Evolutionary conservation across 331 rosid species (phyloP).

Genomic region (Stylosanthes scabra): DNA sequence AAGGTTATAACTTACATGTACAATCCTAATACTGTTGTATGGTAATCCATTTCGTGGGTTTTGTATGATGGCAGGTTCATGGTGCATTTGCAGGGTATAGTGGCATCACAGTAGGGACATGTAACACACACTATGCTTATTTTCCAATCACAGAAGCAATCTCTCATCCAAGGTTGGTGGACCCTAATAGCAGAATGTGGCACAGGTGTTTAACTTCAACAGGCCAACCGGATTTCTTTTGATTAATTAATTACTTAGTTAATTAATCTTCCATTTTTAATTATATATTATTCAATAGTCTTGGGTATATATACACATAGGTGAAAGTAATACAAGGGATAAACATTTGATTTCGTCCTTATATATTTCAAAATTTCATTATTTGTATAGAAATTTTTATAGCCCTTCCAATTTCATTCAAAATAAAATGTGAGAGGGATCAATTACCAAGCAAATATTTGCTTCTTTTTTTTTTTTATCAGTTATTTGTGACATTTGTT

Average conservation of each 20-base stretch:
- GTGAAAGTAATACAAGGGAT: slow-evolving; percentile 49
- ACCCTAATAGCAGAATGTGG: slow-evolving; percentile 97
- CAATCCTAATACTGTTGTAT: background rate
- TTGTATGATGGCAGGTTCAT: slow-evolving; percentile 72
- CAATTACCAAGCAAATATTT: no score
- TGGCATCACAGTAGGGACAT: slow-evolving; percentile 87
- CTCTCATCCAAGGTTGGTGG: slow-evolving; percentile 76
- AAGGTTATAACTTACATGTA: no score
- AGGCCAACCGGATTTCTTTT: slow-evolving; percentile 92
- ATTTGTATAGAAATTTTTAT: slow-evolving; percentile 41
- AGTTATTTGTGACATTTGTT: slow-evolving; percentile 35
- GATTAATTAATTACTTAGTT: no score
- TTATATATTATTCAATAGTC: slow-evolving; percentile 37
- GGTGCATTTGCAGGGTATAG: slow-evolving; percentile 99
- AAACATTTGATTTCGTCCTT: slow-evolving; percentile 18
- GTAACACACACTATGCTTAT: slow-evolving; percentile 96
- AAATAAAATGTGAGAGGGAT: slow-evolving; percentile 30
- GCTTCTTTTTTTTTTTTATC: background rate
- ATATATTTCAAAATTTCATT: slow-evolving; percentile 33
- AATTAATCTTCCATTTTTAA: slow-evolving; percentile 10
- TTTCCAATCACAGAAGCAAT: slow-evolving; percentile 95
- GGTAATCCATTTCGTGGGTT: slow-evolving; percentile 29
- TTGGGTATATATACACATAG: slow-evolving; percentile 30
- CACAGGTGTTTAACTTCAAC: slow-evolving; percentile 96
- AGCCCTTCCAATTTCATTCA: slow-evolving; percentile 34